These are phyloP conservation scores for Penicillium sclerotigenum DNA, from an alignment of 2,329 filamentous ascomycete species.

Conservation along the genomic window DNA sequence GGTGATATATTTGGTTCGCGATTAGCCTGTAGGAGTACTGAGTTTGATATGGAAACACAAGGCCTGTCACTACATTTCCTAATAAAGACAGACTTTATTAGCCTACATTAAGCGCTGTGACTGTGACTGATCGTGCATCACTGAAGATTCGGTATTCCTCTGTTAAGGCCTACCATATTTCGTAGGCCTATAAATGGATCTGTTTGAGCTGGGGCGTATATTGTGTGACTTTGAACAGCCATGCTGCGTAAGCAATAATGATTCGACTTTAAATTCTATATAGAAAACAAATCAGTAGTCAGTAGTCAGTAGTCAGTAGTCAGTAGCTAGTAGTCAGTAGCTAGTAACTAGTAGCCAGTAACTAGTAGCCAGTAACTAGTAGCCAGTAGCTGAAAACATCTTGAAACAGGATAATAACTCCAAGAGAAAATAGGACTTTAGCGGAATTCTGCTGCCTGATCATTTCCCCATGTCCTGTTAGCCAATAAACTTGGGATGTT, in stretches of 20 bases:
- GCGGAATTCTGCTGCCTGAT: not conserved
- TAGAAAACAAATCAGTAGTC: not conserved
- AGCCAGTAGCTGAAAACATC: not conserved
- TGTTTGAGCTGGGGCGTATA: not conserved
- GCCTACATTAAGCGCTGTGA: not conserved
- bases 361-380: too few relatives aligned
- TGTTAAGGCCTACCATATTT: not conserved
- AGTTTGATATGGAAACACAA: not conserved
- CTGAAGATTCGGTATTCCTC: not conserved
- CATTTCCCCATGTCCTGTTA: not conserved
- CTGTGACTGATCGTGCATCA: slow-evolving; percentile 5
- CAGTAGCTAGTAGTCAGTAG: too few relatives aligned
- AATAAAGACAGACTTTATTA: not conserved
- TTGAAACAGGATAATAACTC: not conserved
- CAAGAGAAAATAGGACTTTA: not conserved
- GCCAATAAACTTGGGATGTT: not conserved
- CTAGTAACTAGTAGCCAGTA: too few relatives aligned
- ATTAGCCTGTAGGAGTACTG: not conserved
- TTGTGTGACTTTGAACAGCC: not conserved
- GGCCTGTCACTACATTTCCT: not conserved
- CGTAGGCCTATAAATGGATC: not conserved
- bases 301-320: too few relatives aligned
- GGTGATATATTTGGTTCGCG: not conserved
- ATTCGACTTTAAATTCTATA: not conserved
- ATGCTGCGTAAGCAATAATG: not conserved